These are phyloP conservation scores for Carex littledalei DNA, from an alignment of 176 grass and related monocot genomes.

Conservation along the genomic window DNA sequence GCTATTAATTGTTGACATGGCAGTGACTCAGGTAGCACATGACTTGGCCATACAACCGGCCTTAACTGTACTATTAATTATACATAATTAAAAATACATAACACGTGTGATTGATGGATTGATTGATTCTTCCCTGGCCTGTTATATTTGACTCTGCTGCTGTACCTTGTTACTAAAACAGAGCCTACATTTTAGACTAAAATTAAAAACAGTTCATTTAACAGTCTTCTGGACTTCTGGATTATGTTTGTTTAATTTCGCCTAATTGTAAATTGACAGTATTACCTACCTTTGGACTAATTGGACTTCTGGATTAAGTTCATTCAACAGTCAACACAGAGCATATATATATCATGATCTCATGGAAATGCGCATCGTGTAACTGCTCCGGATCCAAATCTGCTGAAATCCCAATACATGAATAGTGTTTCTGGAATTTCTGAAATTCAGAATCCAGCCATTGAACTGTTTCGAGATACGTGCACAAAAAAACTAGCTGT, in stretches of 20 bases:
- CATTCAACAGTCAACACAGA: too few species aligned
- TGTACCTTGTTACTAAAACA: not conserved
- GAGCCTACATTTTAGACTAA: too few species aligned
- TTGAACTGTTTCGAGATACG: too few species aligned
- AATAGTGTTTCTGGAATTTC: too few species aligned
- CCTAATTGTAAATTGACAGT: not conserved
- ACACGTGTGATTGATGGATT: not conserved
- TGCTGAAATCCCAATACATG: too few species aligned
- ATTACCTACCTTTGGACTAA: not conserved
- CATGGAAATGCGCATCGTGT: too few species aligned
- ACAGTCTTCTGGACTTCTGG: not conserved
- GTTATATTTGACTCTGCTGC: not conserved
- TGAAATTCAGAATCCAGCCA: too few species aligned
- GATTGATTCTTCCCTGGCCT: not conserved
- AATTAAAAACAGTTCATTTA: too few species aligned
- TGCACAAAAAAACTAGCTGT: too few species aligned
- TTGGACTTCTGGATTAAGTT: too few species aligned
- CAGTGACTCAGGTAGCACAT: slow-evolving; percentile 12
- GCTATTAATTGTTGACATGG: slow-evolving; percentile 11
- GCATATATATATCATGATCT: too few species aligned
- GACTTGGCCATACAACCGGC: not conserved
- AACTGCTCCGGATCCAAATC: too few species aligned
- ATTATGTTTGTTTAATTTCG: not conserved
- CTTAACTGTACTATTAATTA: not conserved
- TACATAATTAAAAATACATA: not conserved